These are phyloP conservation scores for Yamadazyma conglobata DNA, from an alignment of 1,139 yeast species.

Conservation along the genomic window DNA sequence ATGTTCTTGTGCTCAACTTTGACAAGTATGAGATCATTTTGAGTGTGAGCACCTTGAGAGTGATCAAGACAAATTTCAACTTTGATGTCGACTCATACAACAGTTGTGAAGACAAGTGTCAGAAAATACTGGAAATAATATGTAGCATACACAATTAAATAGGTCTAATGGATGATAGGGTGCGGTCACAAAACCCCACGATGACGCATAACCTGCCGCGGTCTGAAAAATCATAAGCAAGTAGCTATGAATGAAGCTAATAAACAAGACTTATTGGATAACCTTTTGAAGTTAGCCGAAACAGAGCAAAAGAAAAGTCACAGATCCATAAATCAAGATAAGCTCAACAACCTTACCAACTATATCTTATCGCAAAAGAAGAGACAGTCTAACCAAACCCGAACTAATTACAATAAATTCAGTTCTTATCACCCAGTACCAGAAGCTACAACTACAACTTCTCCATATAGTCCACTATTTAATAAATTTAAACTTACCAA, in stretches of 20 bases:
- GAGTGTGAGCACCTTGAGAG: slow-evolving; percentile 7
- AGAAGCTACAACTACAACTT: slow-evolving; percentile 1
- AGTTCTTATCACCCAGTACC: slow-evolving; percentile 17
- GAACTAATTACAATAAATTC: slow-evolving; percentile 3
- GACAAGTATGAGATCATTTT: slow-evolving; percentile 9
- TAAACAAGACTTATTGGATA: slow-evolving; percentile 25
- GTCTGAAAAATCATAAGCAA: slow-evolving; percentile 6
- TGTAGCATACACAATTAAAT: slow-evolving; percentile 1
- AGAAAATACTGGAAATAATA: slow-evolving; percentile 10
- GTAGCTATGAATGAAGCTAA: slow-evolving; percentile 12
- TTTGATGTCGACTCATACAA: slow-evolving; percentile 8
- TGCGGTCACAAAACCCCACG: slow-evolving; percentile 2
- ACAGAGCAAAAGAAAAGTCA: slow-evolving; percentile 35
- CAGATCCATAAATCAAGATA: slow-evolving; percentile 30
- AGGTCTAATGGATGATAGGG: not conserved
- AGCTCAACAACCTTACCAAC: slow-evolving; percentile 25
- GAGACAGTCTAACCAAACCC: slow-evolving; percentile 1
- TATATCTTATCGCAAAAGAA: slow-evolving; percentile 17
- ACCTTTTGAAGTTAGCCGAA: slow-evolving; percentile 28
- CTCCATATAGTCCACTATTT: slow-evolving; percentile 23
- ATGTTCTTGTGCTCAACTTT: slow-evolving; percentile 7
- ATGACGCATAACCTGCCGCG: too few relatives aligned
- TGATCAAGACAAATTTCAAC: slow-evolving; percentile 10
- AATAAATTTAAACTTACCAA: slow-evolving; percentile 19
- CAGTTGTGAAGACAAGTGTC: slow-evolving; percentile 8